Conservation (phyloP, 1,284 basidiomycete genomes). For the Lignosus rhinocerotis region DNA sequence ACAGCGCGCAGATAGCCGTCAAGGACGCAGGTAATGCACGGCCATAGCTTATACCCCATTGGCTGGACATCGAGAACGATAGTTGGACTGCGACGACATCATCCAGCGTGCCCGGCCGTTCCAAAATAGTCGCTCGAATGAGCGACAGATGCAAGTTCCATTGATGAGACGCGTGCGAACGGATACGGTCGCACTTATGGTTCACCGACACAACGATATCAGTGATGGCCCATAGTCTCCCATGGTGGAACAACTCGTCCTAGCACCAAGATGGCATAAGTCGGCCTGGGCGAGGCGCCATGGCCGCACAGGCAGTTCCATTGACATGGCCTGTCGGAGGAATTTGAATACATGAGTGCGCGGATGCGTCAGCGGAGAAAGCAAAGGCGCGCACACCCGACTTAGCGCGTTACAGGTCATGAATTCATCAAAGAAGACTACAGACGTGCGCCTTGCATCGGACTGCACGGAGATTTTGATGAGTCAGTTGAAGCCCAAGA, state of each 20-base stretch:
- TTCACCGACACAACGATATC: not conserved
- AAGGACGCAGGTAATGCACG: not conserved
- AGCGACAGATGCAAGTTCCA: not conserved
- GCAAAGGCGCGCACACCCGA: not conserved
- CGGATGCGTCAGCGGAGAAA: constrained; percentile 9
- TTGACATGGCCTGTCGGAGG: not conserved
- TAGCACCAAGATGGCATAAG: not conserved
- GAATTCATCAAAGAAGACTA: not conserved
- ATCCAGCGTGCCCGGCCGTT: not conserved
- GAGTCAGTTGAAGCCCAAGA: not conserved
- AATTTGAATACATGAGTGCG: constrained; percentile 2
- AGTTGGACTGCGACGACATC: not conserved
- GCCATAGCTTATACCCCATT: too few relatives aligned
- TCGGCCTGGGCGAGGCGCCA: constrained; percentile 7
- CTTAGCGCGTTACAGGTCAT: not conserved
- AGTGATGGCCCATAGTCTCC: not conserved
- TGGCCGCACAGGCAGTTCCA: not conserved
- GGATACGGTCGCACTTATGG: not conserved
- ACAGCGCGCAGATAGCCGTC: not conserved
- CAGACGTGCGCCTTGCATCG: not conserved
- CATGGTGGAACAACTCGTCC: not conserved
- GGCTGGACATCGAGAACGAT: too few relatives aligned
- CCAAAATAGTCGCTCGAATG: not conserved
- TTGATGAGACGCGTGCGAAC: not conserved
- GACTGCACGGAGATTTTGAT: not conserved